These are phyloP conservation scores for Sphagnum contortum DNA, from an alignment of 225 moss, liverwort and hornwort species.

Conservation along the genomic window DNA sequence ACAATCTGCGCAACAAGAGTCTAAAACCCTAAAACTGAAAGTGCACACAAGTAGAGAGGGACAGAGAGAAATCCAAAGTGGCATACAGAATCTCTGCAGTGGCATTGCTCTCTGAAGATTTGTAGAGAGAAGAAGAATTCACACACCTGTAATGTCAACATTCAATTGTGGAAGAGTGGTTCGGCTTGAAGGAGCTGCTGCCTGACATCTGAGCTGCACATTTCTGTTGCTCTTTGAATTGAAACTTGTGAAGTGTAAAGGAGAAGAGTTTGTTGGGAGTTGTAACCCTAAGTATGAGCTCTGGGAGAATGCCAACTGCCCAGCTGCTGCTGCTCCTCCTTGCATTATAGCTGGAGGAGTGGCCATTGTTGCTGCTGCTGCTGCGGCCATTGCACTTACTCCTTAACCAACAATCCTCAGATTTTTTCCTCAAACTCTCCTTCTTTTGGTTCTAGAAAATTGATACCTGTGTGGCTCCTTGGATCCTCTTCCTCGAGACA, in stretches of 20 bases:
- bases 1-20: not conserved
- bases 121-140: not conserved
- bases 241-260: constrained; percentile 3
- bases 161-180: constrained; percentile 51
- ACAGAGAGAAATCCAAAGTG: not conserved
- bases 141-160: constrained; percentile 41
- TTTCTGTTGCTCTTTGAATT: constrained; percentile 8
- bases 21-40: not conserved
- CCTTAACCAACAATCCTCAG: too few relatives aligned
- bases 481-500: too few relatives aligned
- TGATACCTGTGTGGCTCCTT: too few relatives aligned
- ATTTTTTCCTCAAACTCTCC: too few relatives aligned
- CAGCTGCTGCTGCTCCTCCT: constrained; percentile 5
- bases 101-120: too few relatives aligned
- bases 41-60: not conserved
- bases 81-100: too few relatives aligned
- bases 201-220: constrained; percentile 27
- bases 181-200: constrained; percentile 25
- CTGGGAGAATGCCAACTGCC: constrained; percentile 1
- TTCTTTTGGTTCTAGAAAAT: too few relatives aligned
- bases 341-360: constrained; percentile 24
- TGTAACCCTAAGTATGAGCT: constrained; percentile 39
- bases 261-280: constrained; percentile 12
- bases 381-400: too few relatives aligned
- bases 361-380: not conserved